phyloP scores from a whole-genome alignment of 495 filamentous ascomycete species.

The Entonaema liquescens region DNA sequence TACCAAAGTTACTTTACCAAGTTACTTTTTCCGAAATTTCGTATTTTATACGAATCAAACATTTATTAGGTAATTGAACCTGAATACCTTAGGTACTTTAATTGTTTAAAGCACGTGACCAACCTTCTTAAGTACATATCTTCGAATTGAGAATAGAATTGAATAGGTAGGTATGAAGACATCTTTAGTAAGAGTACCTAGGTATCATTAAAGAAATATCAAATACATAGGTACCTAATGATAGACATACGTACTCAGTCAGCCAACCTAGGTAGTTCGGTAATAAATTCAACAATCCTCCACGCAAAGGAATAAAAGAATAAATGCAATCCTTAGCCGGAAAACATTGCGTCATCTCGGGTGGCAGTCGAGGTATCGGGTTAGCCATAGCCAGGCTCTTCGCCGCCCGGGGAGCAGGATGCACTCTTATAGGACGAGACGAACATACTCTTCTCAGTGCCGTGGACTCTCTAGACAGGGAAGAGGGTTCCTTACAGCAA shows the following conservation, averaged over 20 bases:
- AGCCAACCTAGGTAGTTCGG: no score
- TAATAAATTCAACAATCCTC: not conserved
- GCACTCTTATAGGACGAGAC: conserved; percentile 64
- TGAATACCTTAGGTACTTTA: not conserved
- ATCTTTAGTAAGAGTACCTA: no score
- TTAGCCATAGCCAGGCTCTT: conserved; percentile 70
- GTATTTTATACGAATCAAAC: not conserved
- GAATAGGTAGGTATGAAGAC: not conserved
- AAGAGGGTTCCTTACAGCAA: conserved; percentile 25
- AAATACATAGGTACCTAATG: no score
- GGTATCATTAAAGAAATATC: not conserved
- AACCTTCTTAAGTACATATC: not conserved
- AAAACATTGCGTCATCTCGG: conserved; percentile 51
- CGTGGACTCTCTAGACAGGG: conserved; percentile 29
- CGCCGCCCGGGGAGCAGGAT: conserved; percentile 66
- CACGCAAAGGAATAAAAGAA: not conserved
- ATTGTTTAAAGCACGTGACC: not conserved
- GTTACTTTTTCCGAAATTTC: not conserved
- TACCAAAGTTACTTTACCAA: conserved; percentile 1
- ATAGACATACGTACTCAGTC: no score
- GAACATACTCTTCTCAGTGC: conserved; percentile 50
- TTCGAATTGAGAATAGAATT: not conserved
- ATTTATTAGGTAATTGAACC: not conserved
- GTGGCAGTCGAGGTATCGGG: conserved; percentile 55
- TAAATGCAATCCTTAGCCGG: conserved; percentile 41